Evolutionary conservation across 2,329 filamentous ascomycete species (phyloP).

Genomic region (Colletotrichum theobromicola): DNA sequence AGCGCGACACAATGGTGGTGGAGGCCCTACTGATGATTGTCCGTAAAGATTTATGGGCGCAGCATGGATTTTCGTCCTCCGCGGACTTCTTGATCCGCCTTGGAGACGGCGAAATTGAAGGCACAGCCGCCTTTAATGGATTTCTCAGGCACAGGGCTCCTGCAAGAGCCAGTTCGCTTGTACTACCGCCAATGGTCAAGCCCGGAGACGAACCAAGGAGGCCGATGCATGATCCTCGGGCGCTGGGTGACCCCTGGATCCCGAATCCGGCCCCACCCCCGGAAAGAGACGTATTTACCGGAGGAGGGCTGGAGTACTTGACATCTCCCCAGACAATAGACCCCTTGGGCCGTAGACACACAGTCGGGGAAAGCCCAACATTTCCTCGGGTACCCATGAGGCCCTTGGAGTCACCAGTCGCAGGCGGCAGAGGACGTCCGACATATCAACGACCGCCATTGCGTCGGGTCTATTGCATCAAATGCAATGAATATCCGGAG

Average conservation of each 20-base stretch:
- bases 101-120: slow-evolving; percentile 48
- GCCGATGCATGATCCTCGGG: slow-evolving; percentile 42
- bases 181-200: slow-evolving; percentile 37
- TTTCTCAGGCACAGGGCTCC: slow-evolving; percentile 15
- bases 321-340: slow-evolving; percentile 37
- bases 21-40: slow-evolving; percentile 49
- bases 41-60: slow-evolving; percentile 51
- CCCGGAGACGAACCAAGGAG: slow-evolving; percentile 39
- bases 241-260: slow-evolving; percentile 42
- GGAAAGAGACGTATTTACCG: slow-evolving; percentile 33
- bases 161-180: slow-evolving; percentile 29
- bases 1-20: slow-evolving; percentile 50
- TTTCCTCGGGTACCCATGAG: slow-evolving; percentile 43
- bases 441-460: slow-evolving; percentile 62
- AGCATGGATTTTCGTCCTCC: slow-evolving; percentile 50
- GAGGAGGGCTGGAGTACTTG: slow-evolving; percentile 30
- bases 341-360: slow-evolving; percentile 44
- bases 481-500: slow-evolving; percentile 82
- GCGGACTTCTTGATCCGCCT: slow-evolving; percentile 56
- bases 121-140: slow-evolving; percentile 22
- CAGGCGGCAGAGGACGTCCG: slow-evolving; percentile 42
- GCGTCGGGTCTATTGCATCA: slow-evolving; percentile 75
- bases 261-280: slow-evolving; percentile 24
- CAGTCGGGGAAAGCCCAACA: slow-evolving; percentile 50
- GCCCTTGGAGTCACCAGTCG: slow-evolving; percentile 47